Evolutionary conservation across 805 yeast genomes (phyloP).

Genomic region (Saturnispora silvae): DNA sequence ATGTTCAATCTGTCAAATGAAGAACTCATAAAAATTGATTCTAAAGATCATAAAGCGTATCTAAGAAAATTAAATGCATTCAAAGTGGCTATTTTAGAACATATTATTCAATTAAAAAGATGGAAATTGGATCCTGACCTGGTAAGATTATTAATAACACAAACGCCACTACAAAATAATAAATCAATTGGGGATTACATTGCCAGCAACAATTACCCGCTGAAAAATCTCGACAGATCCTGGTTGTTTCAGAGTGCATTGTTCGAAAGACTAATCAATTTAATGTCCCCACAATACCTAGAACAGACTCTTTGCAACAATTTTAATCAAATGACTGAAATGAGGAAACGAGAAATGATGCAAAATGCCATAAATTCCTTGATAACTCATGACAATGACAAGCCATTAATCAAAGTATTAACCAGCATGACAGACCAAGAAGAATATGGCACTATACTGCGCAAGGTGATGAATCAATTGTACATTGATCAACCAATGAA

Average conservation of each 20-base stretch:
- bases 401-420: neutral
- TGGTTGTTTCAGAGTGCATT: neutral
- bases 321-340: neutral
- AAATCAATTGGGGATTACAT: constrained; percentile 3
- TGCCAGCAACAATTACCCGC: neutral
- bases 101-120: neutral
- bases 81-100: neutral
- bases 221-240: neutral
- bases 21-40: neutral
- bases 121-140: neutral
- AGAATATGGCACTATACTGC: neutral
- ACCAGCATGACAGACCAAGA: neutral
- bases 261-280: neutral
- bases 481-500: neutral
- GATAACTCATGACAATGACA: neutral
- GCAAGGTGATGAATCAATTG: neutral
- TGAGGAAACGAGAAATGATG: neutral
- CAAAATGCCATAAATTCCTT: neutral
- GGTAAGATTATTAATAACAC: neutral
- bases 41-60: neutral
- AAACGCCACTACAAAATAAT: neutral
- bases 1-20: neutral
- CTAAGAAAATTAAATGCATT: neutral
- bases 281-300: neutral
- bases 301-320: neutral